Evolutionary conservation across 2,329 filamentous ascomycete genomes (phyloP).

Genomic region (Proliferodiscus dingleyae): DNA sequence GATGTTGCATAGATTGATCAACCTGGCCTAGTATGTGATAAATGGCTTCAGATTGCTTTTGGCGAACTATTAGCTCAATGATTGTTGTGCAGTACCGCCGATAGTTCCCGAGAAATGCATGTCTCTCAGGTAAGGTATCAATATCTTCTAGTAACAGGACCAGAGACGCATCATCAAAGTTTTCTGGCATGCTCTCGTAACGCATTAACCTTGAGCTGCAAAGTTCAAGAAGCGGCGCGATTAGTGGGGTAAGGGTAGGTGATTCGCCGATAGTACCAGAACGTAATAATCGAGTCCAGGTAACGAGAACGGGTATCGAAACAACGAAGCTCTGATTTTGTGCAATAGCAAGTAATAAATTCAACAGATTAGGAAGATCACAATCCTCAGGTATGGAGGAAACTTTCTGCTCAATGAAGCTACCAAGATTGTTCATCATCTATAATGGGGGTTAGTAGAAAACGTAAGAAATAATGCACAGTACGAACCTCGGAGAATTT

Average conservation of each 20-base stretch:
- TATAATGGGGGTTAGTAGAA: slow-evolving; percentile 34
- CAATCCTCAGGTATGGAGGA: slow-evolving; percentile 58
- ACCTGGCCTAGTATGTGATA: slow-evolving; percentile 79
- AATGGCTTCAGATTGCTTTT: slow-evolving; percentile 79
- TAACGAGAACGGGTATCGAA: slow-evolving; percentile 86
- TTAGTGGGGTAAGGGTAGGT: slow-evolving; percentile 53
- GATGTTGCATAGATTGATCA: slow-evolving; percentile 65
- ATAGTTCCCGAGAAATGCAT: slow-evolving; percentile 95
- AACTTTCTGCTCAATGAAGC: slow-evolving; percentile 76
- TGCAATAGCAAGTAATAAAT: slow-evolving; percentile 72
- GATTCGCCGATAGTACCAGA: slow-evolving; percentile 65
- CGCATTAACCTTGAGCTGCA: slow-evolving; percentile 80
- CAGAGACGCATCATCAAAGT: slow-evolving; percentile 73
- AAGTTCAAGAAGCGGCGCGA: slow-evolving; percentile 73
- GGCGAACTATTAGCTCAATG: slow-evolving; percentile 79
- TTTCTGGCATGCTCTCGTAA: slow-evolving; percentile 81
- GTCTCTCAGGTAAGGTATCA: slow-evolving; percentile 87
- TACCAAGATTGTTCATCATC: slow-evolving; percentile 80
- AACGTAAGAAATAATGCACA: not conserved
- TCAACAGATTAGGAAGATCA: slow-evolving; percentile 71
- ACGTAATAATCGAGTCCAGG: slow-evolving; percentile 79
- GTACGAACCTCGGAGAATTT: slow-evolving; percentile 79
- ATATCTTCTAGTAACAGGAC: slow-evolving; percentile 88
- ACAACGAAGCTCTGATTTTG: slow-evolving; percentile 85
- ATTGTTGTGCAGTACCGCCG: slow-evolving; percentile 82